Evolutionary conservation across 2,329 filamentous ascomycete species (phyloP), one percentile per base, ranked within the genome.

Genomic region (Cladosporium sp.): DNA sequence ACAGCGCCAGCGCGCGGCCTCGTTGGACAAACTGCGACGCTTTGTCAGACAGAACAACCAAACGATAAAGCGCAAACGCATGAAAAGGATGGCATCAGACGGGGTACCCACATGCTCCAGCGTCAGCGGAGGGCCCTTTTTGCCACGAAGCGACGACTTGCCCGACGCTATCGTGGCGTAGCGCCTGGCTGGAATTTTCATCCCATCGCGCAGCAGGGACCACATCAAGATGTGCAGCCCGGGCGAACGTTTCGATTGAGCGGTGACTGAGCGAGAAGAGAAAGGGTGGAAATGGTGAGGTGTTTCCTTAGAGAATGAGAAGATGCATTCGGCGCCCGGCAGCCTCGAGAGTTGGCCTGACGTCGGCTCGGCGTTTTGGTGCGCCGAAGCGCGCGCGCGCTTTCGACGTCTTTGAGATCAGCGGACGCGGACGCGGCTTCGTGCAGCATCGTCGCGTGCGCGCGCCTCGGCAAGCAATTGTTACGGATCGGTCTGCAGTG

Each of bases 11-110:
- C 8, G 69, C 74, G 43, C 73, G 70, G 51, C 74, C 69, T 48
- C 74, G 68, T 55, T 78, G 74, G 22, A 79, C 67, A 63, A 79
- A 79, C 71, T 77, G 56, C 45, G 22, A 28, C 22, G 22, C 22
- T 7, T 28, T 28, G 22, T 28, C 22, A 28, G 22, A 28, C 22
- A 4, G 14, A 28, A 28, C 4, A 28, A 28, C 4, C 5, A 28
- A 28, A 28, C 22, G 22, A 3, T 18, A 28, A 28, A 28, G 22
- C 22, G 22, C 22, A 28, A 5, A 28, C 7, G 22, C 22, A 7
- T 7, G 22, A 5, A 28, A 5, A 28, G 22, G 22, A 7, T 7
- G 4, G 22, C 5, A 28, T 11, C n/a, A 18, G n/a, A 10, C 13
- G 22, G 44, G 18, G 22, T 37, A 51, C 61, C 9, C 54, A 69